These are phyloP conservation scores for Alloascoidea africana DNA, from an alignment of 805 yeast genomes.

Conservation along the genomic window DNA sequence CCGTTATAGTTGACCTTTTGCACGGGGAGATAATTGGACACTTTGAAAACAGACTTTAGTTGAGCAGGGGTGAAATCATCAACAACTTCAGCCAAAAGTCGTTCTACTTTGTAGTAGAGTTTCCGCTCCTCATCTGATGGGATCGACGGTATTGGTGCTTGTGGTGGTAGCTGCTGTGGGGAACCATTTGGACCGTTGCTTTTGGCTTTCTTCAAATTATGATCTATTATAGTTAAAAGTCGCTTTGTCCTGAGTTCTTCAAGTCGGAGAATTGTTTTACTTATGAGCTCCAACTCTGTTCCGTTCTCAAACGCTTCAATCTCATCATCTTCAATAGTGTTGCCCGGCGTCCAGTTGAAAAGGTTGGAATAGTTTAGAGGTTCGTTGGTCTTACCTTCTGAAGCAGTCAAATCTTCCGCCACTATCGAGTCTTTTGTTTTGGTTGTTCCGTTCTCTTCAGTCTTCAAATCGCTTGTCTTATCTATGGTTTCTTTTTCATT, in stretches of 20 bases:
- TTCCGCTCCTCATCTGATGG: constrained; percentile 28
- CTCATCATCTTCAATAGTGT: constrained; percentile 35
- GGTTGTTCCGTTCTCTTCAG: constrained; percentile 1
- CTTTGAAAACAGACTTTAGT: constrained; percentile 8
- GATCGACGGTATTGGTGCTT: constrained; percentile 10
- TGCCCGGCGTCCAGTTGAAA: constrained; percentile 34
- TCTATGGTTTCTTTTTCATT: constrained; percentile 2
- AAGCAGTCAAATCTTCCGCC: neutral
- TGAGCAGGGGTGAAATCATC: constrained; percentile 15
- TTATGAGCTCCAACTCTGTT: constrained; percentile 25
- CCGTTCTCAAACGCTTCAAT: constrained; percentile 29
- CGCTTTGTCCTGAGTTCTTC: constrained; percentile 35
- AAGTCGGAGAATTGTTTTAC: constrained; percentile 29
- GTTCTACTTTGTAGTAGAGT: constrained; percentile 26
- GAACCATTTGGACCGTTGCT: neutral
- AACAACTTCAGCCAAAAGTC: constrained; percentile 30
- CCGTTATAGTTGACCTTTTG: constrained; percentile 65
- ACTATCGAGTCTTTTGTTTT: neutral
- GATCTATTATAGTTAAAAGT: constrained; percentile 10
- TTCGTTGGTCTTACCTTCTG: neutral
- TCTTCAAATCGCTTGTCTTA: no score
- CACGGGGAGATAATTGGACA: constrained; percentile 38
- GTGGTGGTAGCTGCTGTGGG: neutral
- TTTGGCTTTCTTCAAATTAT: neutral
- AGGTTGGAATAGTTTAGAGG: constrained; percentile 23